Conservation (phyloP, 2,329 filamentous ascomycete genomes). For the Neonectria sp. region DNA sequence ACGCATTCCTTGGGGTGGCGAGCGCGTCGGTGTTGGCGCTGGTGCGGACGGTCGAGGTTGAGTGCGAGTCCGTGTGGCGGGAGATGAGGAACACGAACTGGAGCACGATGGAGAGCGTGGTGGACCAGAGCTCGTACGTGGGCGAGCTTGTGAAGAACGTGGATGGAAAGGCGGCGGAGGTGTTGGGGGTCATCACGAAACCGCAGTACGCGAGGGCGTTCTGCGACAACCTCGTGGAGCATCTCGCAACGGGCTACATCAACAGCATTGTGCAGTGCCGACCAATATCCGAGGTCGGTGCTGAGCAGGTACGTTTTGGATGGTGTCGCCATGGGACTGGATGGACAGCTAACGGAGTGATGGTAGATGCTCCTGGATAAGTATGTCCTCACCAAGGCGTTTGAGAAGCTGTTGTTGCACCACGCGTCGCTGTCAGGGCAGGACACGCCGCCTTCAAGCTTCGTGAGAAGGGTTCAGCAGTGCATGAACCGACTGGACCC, state of each 20-base stretch:
- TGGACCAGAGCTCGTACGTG: constrained; percentile 94
- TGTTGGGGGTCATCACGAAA: constrained; percentile 85
- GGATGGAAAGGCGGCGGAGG: constrained; percentile 80
- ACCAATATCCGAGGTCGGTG: constrained; percentile 93
- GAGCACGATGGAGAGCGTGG: constrained; percentile 93
- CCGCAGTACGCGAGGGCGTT: constrained; percentile 95
- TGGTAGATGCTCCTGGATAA: constrained; percentile 92
- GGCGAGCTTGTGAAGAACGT: constrained; percentile 83
- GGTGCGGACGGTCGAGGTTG: constrained; percentile 86
- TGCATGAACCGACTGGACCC: constrained; percentile 91
- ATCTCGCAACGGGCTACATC: constrained; percentile 84
- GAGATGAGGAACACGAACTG: constrained; percentile 98
- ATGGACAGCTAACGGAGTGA: constrained; percentile 41
- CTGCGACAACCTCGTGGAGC: constrained; percentile 95
- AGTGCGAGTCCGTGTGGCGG: constrained; percentile 90
- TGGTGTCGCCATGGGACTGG: not conserved
- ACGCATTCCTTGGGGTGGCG: constrained; percentile 95
- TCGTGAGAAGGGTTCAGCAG: constrained; percentile 87
- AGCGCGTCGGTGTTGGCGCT: constrained; percentile 88
- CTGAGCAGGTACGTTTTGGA: constrained; percentile 78
- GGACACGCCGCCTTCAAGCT: constrained; percentile 69
- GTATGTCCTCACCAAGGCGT: constrained; percentile 87
- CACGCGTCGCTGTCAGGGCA: constrained; percentile 64
- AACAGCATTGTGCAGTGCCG: constrained; percentile 88
- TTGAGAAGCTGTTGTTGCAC: constrained; percentile 79